Base-by-base conservation (phyloP, 768 basidiomycete genomes). In the Tylopilus felleus region DNA sequence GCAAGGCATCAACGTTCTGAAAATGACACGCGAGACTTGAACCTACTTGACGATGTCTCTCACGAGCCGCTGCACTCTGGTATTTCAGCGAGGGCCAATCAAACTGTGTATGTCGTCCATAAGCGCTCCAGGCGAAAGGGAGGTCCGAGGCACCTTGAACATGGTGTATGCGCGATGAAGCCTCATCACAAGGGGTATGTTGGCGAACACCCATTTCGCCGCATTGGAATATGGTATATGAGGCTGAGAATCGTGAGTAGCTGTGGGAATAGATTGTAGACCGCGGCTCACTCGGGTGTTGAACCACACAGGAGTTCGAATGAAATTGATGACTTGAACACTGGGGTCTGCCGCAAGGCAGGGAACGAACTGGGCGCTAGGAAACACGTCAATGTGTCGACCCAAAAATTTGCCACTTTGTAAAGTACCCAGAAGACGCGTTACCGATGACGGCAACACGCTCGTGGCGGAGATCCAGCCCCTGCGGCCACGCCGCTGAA, bases 181-280 rank as follows among this genome's bases (percentile, higher is more conserved):
- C 52, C 77, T 67, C 77, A 82, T 78, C 8, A 74, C 66, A 44
- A 79, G 66, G 1, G 84, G 84, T 44, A 85, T 62, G 60, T 80
- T 64, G 1, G 77, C 73, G 55, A 86, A 85, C 29, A 76, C 61
- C 33, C 80, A 83, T 65, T 81, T 78, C 4, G 70, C 53, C 13
- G 23, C 41, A 42, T 63, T 70, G 65, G 77, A 47, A 52, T 51
- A 46, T 74, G 72, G 71, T 80, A 85, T 65, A 21, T 25, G 27
- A 27, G 36, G 33, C 33, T 33, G 33, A 33, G 13, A 33, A 6
- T 33, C 5, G 9, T 33, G 8, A 33, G 14, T 33, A 14, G 13
- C 13, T 14, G 13, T 33, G 33, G 1, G 33, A 33, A 33, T 33
- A 12, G 5, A 14, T 5, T 13, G 14, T 7, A 33, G 33, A 16